Percentiles rank a stretch among this genome's conserved stretches.
These are phyloP conservation scores for Thermomucor indicae-seudaticae DNA, from an alignment of 371 early-diverging fungal genomes.

Conservation along the genomic window DNA sequence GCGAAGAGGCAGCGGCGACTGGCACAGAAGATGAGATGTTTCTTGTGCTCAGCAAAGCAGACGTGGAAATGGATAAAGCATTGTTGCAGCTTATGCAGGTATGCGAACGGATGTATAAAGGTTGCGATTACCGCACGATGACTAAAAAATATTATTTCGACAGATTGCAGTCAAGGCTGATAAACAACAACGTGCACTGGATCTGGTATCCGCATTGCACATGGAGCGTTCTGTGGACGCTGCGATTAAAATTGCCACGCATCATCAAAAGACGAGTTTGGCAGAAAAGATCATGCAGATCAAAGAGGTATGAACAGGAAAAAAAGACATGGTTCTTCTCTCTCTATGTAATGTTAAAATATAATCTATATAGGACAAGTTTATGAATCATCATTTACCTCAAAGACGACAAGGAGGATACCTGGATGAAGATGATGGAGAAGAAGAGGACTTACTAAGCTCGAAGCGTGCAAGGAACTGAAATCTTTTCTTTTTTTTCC, in stretches of 20 bases:
- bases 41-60: conserved; percentile 33
- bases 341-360: no score
- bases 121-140: not conserved
- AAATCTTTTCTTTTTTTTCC: no score
- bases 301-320: conserved; percentile 63
- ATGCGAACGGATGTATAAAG: conserved; percentile 8
- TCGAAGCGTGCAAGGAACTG: no score
- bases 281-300: conserved; percentile 78
- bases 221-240: conserved; percentile 64
- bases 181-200: conserved; percentile 69
- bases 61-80: conserved; percentile 75
- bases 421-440: no score
- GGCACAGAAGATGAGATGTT: conserved; percentile 35
- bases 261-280: conserved; percentile 55
- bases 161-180: conserved; percentile 74
- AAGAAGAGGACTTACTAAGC: no score
- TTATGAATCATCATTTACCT: no score
- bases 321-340: no score
- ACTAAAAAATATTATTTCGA: no score
- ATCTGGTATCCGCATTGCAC: conserved; percentile 62
- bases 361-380: no score
- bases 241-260: conserved; percentile 77
- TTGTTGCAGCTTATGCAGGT: conserved; percentile 73
- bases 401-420: no score
- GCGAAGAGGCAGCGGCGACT: conserved; percentile 47